phyloP scores from a whole-genome alignment of 345 rosid species.

The Gossypium mustelinum region DNA sequence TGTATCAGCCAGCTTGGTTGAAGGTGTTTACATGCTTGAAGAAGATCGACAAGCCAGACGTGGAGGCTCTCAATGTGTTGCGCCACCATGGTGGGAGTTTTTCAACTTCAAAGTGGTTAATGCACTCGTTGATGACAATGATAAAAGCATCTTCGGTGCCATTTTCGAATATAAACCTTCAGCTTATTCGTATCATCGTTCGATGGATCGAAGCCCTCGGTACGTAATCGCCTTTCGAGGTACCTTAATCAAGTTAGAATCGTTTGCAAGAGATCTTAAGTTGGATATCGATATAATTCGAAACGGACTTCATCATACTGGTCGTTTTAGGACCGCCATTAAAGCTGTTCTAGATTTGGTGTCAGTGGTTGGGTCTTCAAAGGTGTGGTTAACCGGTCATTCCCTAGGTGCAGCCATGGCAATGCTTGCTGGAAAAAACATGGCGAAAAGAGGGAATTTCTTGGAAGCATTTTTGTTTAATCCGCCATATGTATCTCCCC shows the following conservation, averaged over 20 bases:
- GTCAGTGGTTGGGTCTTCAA: conserved; percentile 48
- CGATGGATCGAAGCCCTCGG: conserved; percentile 39
- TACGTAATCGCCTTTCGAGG: conserved; percentile 77
- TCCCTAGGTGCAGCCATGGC: conserved; percentile 85
- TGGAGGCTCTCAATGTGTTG: conserved; percentile 48
- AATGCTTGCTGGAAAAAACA: conserved; percentile 63
- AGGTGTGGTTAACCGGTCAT: conserved; percentile 84
- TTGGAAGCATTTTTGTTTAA: conserved; percentile 68
- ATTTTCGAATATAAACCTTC: conserved; percentile 59
- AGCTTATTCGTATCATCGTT: conserved; percentile 1
- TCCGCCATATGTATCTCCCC: conserved; percentile 76
- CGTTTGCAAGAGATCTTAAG: conserved; percentile 54
- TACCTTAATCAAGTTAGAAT: conserved; percentile 51
- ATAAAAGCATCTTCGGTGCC: conserved; percentile 68
- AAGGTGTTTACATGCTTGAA: conserved; percentile 68
- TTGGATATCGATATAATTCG: conserved; percentile 49
- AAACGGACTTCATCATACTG: conserved; percentile 56
- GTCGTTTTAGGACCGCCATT: conserved; percentile 62
- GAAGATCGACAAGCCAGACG: conserved; percentile 71
- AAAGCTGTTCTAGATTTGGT: conserved; percentile 60
- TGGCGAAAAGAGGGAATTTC: conserved; percentile 50
- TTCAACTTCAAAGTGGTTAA: conserved; percentile 46
- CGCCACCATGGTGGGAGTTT: conserved; percentile 80
- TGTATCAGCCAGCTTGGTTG: conserved; percentile 68
- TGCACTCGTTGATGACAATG: conserved; percentile 53